Evolutionary conservation across 371 early-diverging fungal species (phyloP).

Genomic region (Mucor mucedo): DNA sequence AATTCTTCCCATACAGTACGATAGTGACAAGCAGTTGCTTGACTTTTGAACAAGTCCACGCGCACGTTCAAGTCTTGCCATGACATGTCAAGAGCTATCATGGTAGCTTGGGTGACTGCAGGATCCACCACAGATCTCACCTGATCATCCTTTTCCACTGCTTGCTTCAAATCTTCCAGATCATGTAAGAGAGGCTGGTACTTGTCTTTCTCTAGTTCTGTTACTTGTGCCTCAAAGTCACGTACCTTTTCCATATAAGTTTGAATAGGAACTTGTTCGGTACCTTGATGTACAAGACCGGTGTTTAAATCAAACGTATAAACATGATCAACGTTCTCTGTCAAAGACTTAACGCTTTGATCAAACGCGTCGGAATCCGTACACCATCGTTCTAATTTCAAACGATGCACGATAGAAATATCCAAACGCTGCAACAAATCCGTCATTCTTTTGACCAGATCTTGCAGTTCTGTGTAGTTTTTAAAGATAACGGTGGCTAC

Average conservation of each 20-base stretch:
- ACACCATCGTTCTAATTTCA: conserved; percentile 16
- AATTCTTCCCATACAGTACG: conserved; percentile 31
- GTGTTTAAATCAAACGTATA: conserved; percentile 9
- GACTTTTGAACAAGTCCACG: background rate
- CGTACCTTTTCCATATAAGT: background rate
- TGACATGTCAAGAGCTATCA: background rate
- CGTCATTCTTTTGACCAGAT: conserved; percentile 19
- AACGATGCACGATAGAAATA: background rate
- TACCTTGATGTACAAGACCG: background rate
- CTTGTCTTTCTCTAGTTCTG: background rate
- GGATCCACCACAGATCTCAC: background rate
- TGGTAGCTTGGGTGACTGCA: conserved; percentile 3
- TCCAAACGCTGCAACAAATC: conserved; percentile 20
- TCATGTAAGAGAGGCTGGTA: background rate
- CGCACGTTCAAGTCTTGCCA: background rate
- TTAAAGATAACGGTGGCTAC: conserved; percentile 27
- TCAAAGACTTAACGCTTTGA: background rate
- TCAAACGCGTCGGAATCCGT: background rate
- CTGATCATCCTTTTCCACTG: background rate
- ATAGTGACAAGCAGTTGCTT: conserved; percentile 7
- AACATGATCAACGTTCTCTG: background rate
- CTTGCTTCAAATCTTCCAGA: background rate
- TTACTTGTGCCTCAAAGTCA: background rate
- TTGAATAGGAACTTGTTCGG: background rate
- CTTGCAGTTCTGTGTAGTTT: conserved; percentile 31